Conservation (phyloP, 2,329 filamentous ascomycete genomes). For the Hypoxylon sp. region DNA sequence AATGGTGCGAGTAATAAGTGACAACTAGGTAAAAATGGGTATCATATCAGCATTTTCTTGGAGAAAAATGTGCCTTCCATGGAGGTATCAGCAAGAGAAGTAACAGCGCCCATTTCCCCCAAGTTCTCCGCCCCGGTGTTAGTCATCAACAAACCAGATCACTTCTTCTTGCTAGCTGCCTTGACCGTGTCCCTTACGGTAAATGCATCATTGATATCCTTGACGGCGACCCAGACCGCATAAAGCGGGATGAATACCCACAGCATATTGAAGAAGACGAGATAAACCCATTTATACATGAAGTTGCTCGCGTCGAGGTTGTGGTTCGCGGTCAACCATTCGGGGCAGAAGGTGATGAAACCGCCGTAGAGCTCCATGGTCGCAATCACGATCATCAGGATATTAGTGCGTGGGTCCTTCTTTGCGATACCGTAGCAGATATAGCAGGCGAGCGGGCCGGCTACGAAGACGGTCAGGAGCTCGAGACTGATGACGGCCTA, state of each 20-base stretch:
- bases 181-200: constrained; percentile 56
- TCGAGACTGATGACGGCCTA: constrained; percentile 75
- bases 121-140: neutral
- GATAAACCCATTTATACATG: constrained; percentile 77
- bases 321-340: constrained; percentile 74
- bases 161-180: constrained; percentile 55
- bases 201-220: constrained; percentile 71
- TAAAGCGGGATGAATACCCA: constrained; percentile 77
- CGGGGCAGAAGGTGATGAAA: constrained; percentile 80
- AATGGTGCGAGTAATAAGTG: neutral
- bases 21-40: constrained; percentile 19
- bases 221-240: constrained; percentile 68
- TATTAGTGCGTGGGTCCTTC: constrained; percentile 68
- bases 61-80: neutral
- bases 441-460: constrained; percentile 71
- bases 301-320: constrained; percentile 77
- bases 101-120: neutral
- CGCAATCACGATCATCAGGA: constrained; percentile 76
- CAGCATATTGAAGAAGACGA: constrained; percentile 78
- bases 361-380: constrained; percentile 78
- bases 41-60: constrained; percentile 17
- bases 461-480: constrained; percentile 75
- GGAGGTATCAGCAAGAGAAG: neutral
- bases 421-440: constrained; percentile 73
- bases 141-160: neutral